Base-by-base conservation (phyloP, 148 eudicot genomes). In the Heliamphora exappendiculata region DNA sequence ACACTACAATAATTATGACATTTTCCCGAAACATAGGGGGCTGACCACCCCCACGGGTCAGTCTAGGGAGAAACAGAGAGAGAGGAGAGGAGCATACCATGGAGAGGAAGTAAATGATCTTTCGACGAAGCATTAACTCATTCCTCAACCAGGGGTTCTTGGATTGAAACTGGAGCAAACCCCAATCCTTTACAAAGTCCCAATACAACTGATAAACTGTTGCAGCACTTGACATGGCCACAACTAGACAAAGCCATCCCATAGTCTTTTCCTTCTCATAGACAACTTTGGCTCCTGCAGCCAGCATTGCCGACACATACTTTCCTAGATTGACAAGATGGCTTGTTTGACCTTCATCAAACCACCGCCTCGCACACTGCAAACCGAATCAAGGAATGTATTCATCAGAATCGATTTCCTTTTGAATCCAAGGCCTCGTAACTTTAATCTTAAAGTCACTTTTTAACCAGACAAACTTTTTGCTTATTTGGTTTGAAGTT, bases 121-220 rank as follows among this genome's bases (percentile, higher is more conserved):
- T 93, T 49, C 64, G 89, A 28, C 86, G 91, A 77, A 96, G 89
- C 85, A 96, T 86, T 55, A 96, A 76, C 70, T 93, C 99, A 79
- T 91, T 89, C 82, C 99, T 91, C 72, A 96, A 82, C 99, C 99
- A 96, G n/a, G 95, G 98, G 78, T 96, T 91, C 84, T 85, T 87
- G 83, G 99, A 96, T 78, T 87, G 42, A 67, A 79, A 80, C 65
- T 93, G 99, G 22, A 96, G 91, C 75, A 96, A 85, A 29, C 99
- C 99, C 99, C 99, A 96, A 70, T 96, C 99, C 79, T 87, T 93
- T 19, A 96, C 99, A 85, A 88, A 96, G 79, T 96, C 99, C 99
- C 99, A 96, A 72, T 96, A 96, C 75, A 96, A 83, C 72, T 96
- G 99, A 78, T 96, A 96, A 69, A 93, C 81, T 17, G 99, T 96